phyloP scores from a whole-genome alignment of 2,329 filamentous ascomycete species.

The Colletotrichum viniferum region DNA sequence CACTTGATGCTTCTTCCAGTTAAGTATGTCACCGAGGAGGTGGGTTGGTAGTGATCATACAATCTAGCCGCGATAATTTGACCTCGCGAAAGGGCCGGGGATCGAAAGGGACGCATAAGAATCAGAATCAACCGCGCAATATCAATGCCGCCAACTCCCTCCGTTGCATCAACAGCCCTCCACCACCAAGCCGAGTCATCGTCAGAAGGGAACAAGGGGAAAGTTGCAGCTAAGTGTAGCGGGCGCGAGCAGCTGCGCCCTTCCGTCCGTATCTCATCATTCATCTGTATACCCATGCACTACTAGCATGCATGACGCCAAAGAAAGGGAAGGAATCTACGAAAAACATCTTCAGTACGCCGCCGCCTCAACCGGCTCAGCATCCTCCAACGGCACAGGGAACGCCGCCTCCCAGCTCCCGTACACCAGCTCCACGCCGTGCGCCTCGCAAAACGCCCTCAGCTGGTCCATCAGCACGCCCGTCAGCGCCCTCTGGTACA shows the following conservation, averaged over 20 bases:
- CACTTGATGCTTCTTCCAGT: neutral
- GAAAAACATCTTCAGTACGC: neutral
- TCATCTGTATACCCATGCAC: neutral
- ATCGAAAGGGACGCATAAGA: neutral
- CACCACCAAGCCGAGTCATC: neutral
- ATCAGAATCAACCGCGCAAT: neutral
- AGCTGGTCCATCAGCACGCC: slow-evolving; percentile 16
- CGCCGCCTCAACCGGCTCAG: neutral
- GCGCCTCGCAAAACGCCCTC: neutral
- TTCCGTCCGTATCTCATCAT: neutral
- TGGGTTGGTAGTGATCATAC: neutral
- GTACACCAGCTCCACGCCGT: slow-evolving; percentile 10
- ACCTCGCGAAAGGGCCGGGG: neutral
- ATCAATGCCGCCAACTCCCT: neutral
- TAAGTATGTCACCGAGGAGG: neutral
- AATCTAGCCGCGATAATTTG: neutral
- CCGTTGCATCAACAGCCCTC: neutral
- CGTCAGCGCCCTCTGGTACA: slow-evolving; percentile 14
- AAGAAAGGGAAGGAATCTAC: neutral
- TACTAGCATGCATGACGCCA: neutral
- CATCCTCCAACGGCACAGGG: slow-evolving; percentile 4
- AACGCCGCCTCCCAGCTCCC: slow-evolving; percentile 9
- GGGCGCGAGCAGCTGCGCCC: neutral
- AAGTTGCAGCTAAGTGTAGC: neutral
- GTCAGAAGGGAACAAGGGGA: neutral